These are phyloP conservation scores for Theileria annulata DNA, from an alignment of 169 alveolate genomes.

Conservation along the genomic window DNA sequence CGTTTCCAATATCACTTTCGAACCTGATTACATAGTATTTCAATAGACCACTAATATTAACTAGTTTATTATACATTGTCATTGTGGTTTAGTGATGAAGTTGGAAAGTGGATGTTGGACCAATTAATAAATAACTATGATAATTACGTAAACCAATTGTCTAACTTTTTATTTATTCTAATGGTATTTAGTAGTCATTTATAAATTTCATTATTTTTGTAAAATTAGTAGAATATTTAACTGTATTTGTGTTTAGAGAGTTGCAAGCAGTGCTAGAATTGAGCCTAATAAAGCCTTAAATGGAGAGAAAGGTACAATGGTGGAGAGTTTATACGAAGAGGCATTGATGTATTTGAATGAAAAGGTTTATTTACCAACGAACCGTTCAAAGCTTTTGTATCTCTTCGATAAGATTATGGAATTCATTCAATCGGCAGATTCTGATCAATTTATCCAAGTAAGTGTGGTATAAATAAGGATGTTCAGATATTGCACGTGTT, in stretches of 20 bases:
- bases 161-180: conserved; percentile 57
- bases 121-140: conserved; percentile 36
- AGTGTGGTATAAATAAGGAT: background rate
- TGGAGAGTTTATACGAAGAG: conserved; percentile 50
- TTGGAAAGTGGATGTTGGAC: conserved; percentile 45
- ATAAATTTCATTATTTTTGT: background rate
- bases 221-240: too few relatives aligned
- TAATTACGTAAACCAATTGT: conserved; percentile 8
- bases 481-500: conserved; percentile 17
- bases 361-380: conserved; percentile 39
- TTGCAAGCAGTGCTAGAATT: conserved; percentile 25
- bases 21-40: conserved; percentile 27
- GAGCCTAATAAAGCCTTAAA: conserved; percentile 5
- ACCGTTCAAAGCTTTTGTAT: conserved; percentile 36
- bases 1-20: conserved; percentile 41
- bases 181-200: conserved; percentile 2
- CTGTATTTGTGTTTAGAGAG: background rate
- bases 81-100: conserved; percentile 14
- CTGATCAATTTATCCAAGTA: conserved; percentile 61
- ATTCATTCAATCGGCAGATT: conserved; percentile 13
- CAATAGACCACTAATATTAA: background rate
- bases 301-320: conserved; percentile 1
- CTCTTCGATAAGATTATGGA: conserved; percentile 34
- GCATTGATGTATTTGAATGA: conserved; percentile 53
- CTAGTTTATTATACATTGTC: background rate